Evolutionary conservation across 139 green algal genomes (phyloP).

Genomic region (Mychonastes homosphaera): DNA sequence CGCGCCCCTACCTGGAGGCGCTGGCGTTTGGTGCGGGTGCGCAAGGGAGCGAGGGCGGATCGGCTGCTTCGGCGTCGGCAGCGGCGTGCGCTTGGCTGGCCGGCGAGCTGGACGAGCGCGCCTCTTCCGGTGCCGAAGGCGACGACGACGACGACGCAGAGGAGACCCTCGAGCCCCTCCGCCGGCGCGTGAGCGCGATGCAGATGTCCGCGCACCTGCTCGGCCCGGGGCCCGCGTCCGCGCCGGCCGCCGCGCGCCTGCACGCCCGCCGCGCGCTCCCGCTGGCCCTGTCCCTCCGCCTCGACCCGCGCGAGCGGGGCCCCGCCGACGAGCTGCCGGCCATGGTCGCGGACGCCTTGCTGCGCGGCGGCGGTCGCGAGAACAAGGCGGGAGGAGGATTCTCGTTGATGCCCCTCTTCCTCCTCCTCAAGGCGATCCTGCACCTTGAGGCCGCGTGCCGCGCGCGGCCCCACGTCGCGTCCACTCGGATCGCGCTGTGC

Average conservation of each 20-base stretch:
- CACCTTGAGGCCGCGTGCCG: slow-evolving; percentile 30
- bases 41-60: too few relatives aligned
- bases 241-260: slow-evolving; percentile 22
- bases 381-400: background rate
- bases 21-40: too few relatives aligned
- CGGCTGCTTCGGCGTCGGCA: too few relatives aligned
- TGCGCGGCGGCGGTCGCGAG: slow-evolving; percentile 14
- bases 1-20: too few relatives aligned
- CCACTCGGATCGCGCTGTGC: slow-evolving; percentile 38
- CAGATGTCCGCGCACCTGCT: slow-evolving; percentile 47
- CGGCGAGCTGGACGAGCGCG: too few relatives aligned
- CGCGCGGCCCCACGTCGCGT: slow-evolving; percentile 35
- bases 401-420: background rate
- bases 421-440: slow-evolving; percentile 28
- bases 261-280: slow-evolving; percentile 31
- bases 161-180: too few relatives aligned
- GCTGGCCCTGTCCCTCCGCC: slow-evolving; percentile 31
- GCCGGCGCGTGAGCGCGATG: too few relatives aligned
- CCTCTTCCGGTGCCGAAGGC: too few relatives aligned
- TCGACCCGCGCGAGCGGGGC: slow-evolving; percentile 66
- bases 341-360: slow-evolving; percentile 35
- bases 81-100: too few relatives aligned
- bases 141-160: too few relatives aligned
- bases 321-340: slow-evolving; percentile 58
- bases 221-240: slow-evolving; percentile 8